Evolutionary conservation across 2,329 filamentous ascomycete genomes (phyloP).

Genomic region (Botrytis sinoallii): DNA sequence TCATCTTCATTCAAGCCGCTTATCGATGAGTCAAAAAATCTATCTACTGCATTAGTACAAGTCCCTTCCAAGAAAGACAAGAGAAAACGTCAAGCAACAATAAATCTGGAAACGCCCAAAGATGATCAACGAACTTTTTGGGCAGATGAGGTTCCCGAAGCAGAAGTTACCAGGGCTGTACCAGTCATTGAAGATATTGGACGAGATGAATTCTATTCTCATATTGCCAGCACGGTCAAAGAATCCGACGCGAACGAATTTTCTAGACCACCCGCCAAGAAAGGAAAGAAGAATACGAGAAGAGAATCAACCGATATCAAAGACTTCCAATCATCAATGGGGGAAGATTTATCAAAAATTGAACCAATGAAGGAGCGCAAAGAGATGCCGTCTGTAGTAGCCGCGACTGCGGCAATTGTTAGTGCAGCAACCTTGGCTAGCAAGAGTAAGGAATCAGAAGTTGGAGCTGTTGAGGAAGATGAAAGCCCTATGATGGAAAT

Average conservation of each 20-base stretch:
- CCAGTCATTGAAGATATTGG: conserved; percentile 35
- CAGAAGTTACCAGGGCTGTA: conserved; percentile 30
- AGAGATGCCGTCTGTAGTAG: conserved; percentile 22
- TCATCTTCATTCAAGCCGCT: background rate
- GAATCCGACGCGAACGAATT: conserved; percentile 30
- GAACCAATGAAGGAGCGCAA: conserved; percentile 31
- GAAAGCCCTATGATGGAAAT: conserved; percentile 40
- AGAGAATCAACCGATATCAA: conserved; percentile 26
- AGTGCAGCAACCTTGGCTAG: conserved; percentile 24
- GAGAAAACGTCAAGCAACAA: conserved; percentile 34
- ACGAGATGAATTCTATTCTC: conserved; percentile 35
- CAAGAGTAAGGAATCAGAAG: conserved; percentile 18
- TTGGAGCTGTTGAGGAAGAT: conserved; percentile 36
- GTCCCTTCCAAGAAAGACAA: conserved; percentile 36
- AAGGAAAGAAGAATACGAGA: conserved; percentile 43
- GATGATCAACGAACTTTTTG: conserved; percentile 30
- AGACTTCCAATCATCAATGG: conserved; percentile 18
- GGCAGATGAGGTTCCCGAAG: conserved; percentile 36
- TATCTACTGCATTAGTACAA: conserved; percentile 20
- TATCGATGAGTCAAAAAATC: conserved; percentile 13
- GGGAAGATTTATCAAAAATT: conserved; percentile 17
- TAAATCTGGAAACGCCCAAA: conserved; percentile 21
- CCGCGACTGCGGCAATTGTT: conserved; percentile 28
- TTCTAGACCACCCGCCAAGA: conserved; percentile 35
- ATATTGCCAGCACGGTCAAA: conserved; percentile 33